Base-by-base conservation (phyloP, 331 rosid species). In the Acacia concinna region DNA sequence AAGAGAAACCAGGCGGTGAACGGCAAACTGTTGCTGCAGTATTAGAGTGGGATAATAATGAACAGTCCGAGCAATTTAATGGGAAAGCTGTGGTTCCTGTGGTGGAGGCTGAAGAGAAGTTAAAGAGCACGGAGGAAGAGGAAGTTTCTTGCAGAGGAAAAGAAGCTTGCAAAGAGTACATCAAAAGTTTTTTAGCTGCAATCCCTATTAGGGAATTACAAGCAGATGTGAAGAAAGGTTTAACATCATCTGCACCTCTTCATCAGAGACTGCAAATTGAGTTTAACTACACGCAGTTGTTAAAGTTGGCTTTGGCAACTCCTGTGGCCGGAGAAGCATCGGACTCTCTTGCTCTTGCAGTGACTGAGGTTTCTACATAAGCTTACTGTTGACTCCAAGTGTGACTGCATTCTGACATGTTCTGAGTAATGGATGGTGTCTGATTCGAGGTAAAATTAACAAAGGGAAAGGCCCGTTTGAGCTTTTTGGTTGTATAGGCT, bases 181-280 rank as follows among this genome's bases (percentile, higher is more conserved):
- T 96, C 32, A 96, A 96, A 87, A 89, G 86, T 86, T 96, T 96
- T 88, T 63, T 96, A 87, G 99, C 99, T 68, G 99, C 99, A 47
- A 93, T 96, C 68, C 99, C 98, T 31, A 84, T 96, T 34, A 86
- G 99, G 86, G 97, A 96, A 76, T 60, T 96, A 80, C 97, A 90
- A 81, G 89, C 88, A 17, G 99, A 96, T 88, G 82, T 87, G 23
- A 93, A 89, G 85, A 96, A 93, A 79, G 96, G 96, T 71, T 71
- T 89, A 67, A 67, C 83, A 84, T 75, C 91, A 38, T 84, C 98
- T 17, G 84, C 90, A 2, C 94, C 90, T 2, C 87, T 87, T 77
- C 94, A 93, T 87, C 98, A 89, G 1, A 88, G 98, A 63, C 81
- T 96, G 37, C 99, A 96, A 88, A 89, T 96, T 57, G 99, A 96